Base-by-base conservation (phyloP, 2,329 filamentous ascomycete genomes). In the Colletotrichum noveboracense region DNA sequence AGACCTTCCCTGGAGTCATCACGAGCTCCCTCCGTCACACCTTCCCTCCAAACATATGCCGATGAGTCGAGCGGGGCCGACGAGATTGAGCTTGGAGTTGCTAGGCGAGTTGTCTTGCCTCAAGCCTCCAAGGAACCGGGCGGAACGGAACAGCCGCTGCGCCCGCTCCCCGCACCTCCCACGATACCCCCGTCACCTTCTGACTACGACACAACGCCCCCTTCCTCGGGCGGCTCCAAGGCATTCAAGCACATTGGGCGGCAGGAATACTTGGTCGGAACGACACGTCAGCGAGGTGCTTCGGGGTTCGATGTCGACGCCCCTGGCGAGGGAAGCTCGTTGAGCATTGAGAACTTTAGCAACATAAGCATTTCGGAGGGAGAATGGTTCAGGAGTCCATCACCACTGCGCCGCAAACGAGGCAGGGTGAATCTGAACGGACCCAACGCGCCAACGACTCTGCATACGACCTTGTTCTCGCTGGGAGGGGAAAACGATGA, bases 71-170 rank as follows among this genome's bases (percentile, higher is more conserved):
- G 78, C n/a, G 71, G 77, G 7, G 48, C 72, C 7, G 80, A 80
- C 7, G 76, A 79, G 13, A 66, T 79, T 7, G 81, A 82, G n/a
- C 32, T 82, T 26, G 79, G 79, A 18, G 69, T 80, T 5, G 80
- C 80, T 6, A 74, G 70, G 36, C 18, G 76, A 38, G 61, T 82
- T 10, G 21, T 36, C 7, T 48, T 66, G n/a, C 36, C 64, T 9
- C 66, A 60, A 36, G 28, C n/a, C 8, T 52, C 60, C 32, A 62
- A 24, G 21, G 52, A 32, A 13, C 28, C 36, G n/a, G 10, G 26
- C 6, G 26, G 30, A 43, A 34, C 16, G 12, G 34, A 32, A 9
- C 26, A 12, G 13, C 14, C 26, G 10, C 16, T 32, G 21, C 69
- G n/a, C 21, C 66, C 28, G 30, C 66, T 66, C n/a, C 24, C 58